These are phyloP conservation scores for Diutina rugosa DNA, from an alignment of 1,139 yeast genomes.

Conservation along the genomic window DNA sequence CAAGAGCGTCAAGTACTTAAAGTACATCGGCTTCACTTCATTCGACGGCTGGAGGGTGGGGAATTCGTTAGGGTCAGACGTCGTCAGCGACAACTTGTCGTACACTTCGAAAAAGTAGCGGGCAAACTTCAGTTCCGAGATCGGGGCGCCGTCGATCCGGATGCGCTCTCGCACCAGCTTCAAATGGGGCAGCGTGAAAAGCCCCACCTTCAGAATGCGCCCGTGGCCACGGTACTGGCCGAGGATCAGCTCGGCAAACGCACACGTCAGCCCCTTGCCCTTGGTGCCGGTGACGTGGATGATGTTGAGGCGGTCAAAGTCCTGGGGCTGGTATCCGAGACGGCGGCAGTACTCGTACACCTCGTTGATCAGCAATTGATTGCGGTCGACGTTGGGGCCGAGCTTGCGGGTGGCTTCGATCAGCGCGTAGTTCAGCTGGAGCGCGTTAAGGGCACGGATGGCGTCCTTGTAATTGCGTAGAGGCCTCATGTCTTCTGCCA, in stretches of 20 bases:
- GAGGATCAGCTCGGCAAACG: slow-evolving; percentile 77
- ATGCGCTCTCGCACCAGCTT: slow-evolving; percentile 89
- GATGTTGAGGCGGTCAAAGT: slow-evolving; percentile 61
- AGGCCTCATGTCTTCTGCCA: background rate
- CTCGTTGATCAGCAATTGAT: slow-evolving; percentile 66
- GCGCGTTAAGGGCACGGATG: slow-evolving; percentile 65
- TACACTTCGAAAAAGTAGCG: slow-evolving; percentile 89
- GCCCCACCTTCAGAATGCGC: slow-evolving; percentile 52
- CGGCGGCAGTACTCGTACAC: slow-evolving; percentile 87
- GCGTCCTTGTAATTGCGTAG: slow-evolving; percentile 46
- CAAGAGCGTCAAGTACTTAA: slow-evolving; percentile 76
- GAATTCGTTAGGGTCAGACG: slow-evolving; percentile 42
- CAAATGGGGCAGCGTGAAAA: slow-evolving; percentile 92
- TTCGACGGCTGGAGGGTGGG: slow-evolving; percentile 58
- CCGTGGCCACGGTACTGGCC: slow-evolving; percentile 34
- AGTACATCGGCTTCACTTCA: slow-evolving; percentile 80
- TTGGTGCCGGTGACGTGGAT: slow-evolving; percentile 96
- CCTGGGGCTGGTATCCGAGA: slow-evolving; percentile 63
- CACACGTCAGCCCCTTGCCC: slow-evolving; percentile 97
- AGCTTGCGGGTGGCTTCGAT: slow-evolving; percentile 70
- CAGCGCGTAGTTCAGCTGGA: slow-evolving; percentile 86
- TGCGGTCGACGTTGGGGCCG: slow-evolving; percentile 29
- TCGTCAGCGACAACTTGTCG: slow-evolving; percentile 58
- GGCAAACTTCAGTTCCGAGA: slow-evolving; percentile 68
- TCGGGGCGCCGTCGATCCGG: slow-evolving; percentile 76